Evolutionary conservation across 352 stramenopile species (phyloP).

Genomic region (Pythium sp.): DNA sequence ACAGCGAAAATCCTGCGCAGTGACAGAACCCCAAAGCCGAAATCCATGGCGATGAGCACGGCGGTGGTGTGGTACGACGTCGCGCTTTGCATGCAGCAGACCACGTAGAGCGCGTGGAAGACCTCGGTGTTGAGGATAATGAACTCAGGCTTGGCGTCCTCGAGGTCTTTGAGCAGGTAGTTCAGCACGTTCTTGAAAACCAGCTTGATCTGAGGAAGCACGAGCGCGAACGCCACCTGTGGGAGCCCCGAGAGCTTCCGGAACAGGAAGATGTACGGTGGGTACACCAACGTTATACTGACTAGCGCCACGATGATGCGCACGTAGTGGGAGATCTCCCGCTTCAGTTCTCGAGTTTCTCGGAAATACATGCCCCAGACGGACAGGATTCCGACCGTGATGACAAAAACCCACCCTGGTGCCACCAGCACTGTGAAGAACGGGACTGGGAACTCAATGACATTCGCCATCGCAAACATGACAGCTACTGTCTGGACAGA

Average conservation of each 20-base stretch:
- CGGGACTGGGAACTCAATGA: neutral
- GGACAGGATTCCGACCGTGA: neutral
- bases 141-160: conserved; percentile 37
- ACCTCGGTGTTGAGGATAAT: conserved; percentile 58
- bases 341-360: neutral
- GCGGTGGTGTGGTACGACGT: conserved; percentile 25
- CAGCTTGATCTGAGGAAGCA: conserved; percentile 32
- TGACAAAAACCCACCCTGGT: no score
- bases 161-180: neutral
- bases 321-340: neutral
- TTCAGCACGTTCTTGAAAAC: conserved; percentile 4
- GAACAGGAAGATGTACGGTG: conserved; percentile 30
- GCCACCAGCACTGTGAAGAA: conserved; percentile 3
- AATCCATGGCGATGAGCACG: conserved; percentile 32
- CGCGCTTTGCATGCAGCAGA: conserved; percentile 32
- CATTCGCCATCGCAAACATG: neutral
- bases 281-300: conserved; percentile 25
- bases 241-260: conserved; percentile 8
- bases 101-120: conserved; percentile 48
- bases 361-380: neutral
- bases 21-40: conserved; percentile 1
- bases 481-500: no score
- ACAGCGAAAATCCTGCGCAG: neutral
- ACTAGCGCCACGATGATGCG: neutral
- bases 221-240: conserved; percentile 23